These are phyloP conservation scores for Penstemon eatonii DNA, from an alignment of 257 asterid genomes.

Conservation along the genomic window DNA sequence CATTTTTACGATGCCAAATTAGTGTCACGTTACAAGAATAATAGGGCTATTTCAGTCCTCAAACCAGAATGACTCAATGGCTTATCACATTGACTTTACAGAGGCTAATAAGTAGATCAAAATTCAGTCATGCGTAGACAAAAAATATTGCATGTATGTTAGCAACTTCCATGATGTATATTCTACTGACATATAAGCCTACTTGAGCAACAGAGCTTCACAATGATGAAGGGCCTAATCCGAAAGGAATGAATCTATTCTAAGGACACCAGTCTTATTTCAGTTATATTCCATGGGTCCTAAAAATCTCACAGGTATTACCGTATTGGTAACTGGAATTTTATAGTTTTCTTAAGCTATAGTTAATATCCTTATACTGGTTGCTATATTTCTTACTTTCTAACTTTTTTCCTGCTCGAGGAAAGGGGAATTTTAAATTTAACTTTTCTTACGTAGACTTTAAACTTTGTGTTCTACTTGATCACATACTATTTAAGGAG, in stretches of 20 bases:
- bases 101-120: too few species aligned
- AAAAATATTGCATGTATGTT: too few species aligned
- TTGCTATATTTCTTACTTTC: slow-evolving; percentile 6
- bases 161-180: neutral
- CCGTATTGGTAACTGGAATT: neutral
- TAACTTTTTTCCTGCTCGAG: neutral
- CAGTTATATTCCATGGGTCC: neutral
- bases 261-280: neutral
- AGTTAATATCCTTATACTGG: neutral
- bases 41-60: too few species aligned
- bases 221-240: neutral
- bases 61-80: too few species aligned
- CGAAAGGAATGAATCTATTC: neutral
- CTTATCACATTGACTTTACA: too few species aligned
- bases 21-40: too few species aligned
- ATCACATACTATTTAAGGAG: slow-evolving; percentile 13
- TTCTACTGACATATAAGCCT: neutral
- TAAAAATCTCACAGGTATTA: neutral
- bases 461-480: neutral
- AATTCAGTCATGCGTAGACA: too few species aligned
- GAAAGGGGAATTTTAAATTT: neutral
- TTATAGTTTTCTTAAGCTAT: neutral
- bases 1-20: too few species aligned
- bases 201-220: neutral
- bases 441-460: neutral